Percentiles rank a stretch among this genome's conserved stretches.
phyloP scores from a whole-genome alignment of 768 basidiomycete species.

The Lentinula sp. region DNA sequence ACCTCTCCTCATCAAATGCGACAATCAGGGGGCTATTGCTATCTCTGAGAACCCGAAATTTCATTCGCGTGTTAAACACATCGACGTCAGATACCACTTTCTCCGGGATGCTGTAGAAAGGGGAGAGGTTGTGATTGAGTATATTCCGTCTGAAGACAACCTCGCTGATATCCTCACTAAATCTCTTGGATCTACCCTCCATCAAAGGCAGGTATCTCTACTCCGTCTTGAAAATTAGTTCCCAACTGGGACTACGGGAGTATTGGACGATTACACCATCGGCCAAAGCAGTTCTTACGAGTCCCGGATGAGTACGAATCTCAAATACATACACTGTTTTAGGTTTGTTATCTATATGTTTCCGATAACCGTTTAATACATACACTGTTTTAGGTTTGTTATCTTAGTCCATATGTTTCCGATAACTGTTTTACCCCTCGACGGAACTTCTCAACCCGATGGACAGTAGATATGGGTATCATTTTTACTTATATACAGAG shows the following conservation, averaged over 20 bases:
- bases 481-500: no score
- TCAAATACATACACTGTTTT: no score
- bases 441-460: no score
- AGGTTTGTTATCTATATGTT: no score
- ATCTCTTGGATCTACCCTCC: neutral
- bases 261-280: neutral
- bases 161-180: constrained; percentile 24
- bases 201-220: neutral
- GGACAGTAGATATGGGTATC: no score
- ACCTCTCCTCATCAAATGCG: neutral
- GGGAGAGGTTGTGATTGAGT: neutral
- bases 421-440: no score
- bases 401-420: no score
- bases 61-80: constrained; percentile 29
- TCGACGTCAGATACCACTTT: constrained; percentile 27
- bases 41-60: constrained; percentile 16
- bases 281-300: no score
- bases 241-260: neutral
- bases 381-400: no score
- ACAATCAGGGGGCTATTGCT: constrained; percentile 22
- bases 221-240: neutral
- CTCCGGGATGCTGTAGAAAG: constrained; percentile 17
- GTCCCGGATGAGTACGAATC: no score
- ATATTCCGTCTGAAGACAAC: constrained; percentile 16
- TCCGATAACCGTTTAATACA: no score